phyloP scores from a whole-genome alignment of 148 eudicot species.

The Vaccinium vitisidaea region DNA sequence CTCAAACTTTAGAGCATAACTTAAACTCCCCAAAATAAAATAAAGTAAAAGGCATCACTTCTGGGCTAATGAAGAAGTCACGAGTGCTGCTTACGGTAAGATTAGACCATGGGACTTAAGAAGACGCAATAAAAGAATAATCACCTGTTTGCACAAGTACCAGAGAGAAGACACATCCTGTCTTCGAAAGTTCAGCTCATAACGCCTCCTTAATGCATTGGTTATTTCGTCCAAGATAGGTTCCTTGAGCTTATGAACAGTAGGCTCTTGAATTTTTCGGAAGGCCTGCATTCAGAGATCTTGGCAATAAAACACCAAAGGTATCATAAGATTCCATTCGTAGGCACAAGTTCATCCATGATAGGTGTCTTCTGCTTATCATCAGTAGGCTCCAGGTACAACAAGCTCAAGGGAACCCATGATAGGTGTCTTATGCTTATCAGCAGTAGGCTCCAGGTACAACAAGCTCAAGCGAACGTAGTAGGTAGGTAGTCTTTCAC shows the following conservation, averaged over 20 bases:
- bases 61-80: neutral
- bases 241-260: slow-evolving; percentile 74
- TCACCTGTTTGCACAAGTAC: slow-evolving; percentile 95
- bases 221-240: slow-evolving; percentile 72
- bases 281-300: slow-evolving; percentile 47
- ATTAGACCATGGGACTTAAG: neutral
- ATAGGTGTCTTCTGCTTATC: neutral
- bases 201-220: slow-evolving; percentile 48
- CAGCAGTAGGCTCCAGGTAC: neutral
- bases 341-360: neutral
- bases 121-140: neutral
- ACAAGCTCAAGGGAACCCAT: neutral
- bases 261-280: slow-evolving; percentile 73
- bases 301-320: neutral
- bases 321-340: neutral
- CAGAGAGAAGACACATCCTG: slow-evolving; percentile 80
- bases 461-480: neutral
- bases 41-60: neutral
- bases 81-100: neutral
- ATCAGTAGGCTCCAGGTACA: neutral
- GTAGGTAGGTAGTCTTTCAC: neutral
- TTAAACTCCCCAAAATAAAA: neutral
- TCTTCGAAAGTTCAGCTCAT: slow-evolving; percentile 71
- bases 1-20: neutral
- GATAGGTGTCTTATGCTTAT: neutral